Evolutionary conservation across 129 eudicot genomes (phyloP), one percentile per base, ranked within the genome.

Genomic region (Helianthus tuberosus): DNA sequence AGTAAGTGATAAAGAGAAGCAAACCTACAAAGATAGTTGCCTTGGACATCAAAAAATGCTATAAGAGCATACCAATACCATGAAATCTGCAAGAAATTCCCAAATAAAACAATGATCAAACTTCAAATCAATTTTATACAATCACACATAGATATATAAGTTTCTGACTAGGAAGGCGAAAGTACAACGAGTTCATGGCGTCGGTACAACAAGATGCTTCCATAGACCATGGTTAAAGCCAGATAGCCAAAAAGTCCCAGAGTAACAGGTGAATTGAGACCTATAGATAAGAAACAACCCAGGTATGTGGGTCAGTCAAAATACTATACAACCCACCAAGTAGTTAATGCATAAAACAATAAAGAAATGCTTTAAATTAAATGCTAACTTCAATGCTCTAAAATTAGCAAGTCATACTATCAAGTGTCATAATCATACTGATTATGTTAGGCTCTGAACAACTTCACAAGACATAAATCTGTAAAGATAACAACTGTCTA

Each of bases 41-140:
- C 96, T 23, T 93, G 98, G 71, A 90, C 96, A 80, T 93, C 98
- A 52, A 88, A 80, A 81, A 90, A 88, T 60, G 87, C 92, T 67
- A 93, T 70, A 63, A 82, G 80, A 20, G 83, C 84, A 74, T 74
- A 80, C 84, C 75, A 80, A 74, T 80, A 74, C 84, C 84, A 80
- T 7, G 76, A 52, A 51, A 74, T 70, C 84, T 74, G 80, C 76
- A 61, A 20, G 0, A 20, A 60, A 8, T 13, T n/a, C 17, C 3
- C 8, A 53, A 71, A 20, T 20, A 20, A 20, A 20, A 20, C 23
- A 20, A 20, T 20, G 0, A 20, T 20, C 23, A 20, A 20, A 20
- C 23, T 20, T 20, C 23, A 20, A 20, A 20, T 20, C 23, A 20
- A 20, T 20, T 20, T 20, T 20, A 20, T 20, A 20, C 23, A 20